These are phyloP conservation scores for Pleomassaria siparia DNA, from an alignment of 2,329 filamentous ascomycete genomes.

Conservation along the genomic window DNA sequence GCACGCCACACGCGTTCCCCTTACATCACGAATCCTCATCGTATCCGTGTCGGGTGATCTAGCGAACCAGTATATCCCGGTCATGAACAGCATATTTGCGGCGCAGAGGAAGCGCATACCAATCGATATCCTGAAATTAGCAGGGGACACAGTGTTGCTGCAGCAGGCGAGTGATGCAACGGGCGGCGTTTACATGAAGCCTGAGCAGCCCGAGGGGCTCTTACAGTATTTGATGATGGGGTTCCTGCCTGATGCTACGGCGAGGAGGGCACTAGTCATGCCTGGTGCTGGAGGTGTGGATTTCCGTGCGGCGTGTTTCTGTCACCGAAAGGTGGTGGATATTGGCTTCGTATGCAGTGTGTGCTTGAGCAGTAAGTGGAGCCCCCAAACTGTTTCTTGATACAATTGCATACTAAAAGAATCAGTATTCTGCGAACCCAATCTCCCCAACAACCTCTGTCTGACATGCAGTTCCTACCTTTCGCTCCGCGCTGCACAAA, in stretches of 20 bases:
- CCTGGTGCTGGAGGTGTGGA: conserved; percentile 87
- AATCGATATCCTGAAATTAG: conserved; percentile 87
- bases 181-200: conserved; percentile 67
- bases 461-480: conserved; percentile 44
- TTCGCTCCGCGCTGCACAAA: conserved; percentile 37
- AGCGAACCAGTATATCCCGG: conserved; percentile 88
- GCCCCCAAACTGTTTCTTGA: no score
- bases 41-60: conserved; percentile 87
- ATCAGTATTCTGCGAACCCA: conserved; percentile 40
- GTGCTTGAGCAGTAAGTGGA: conserved; percentile 79
- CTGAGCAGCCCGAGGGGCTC: conserved; percentile 59
- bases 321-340: conserved; percentile 87
- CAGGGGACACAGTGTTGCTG: conserved; percentile 84
- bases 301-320: conserved; percentile 98
- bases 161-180: conserved; percentile 85
- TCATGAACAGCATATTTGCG: conserved; percentile 98
- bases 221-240: conserved; percentile 94
- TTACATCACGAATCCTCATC: conserved; percentile 83
- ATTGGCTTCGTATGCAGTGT: conserved; percentile 95
- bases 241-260: conserved; percentile 73
- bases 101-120: conserved; percentile 85
- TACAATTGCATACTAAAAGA: conserved; percentile 12
- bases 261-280: conserved; percentile 67
- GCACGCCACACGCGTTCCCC: conserved; percentile 46
- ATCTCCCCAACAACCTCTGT: conserved; percentile 37